Evolutionary conservation across 1,284 basidiomycete species (phyloP).

Genomic region (Anthracocystis walkeri): DNA sequence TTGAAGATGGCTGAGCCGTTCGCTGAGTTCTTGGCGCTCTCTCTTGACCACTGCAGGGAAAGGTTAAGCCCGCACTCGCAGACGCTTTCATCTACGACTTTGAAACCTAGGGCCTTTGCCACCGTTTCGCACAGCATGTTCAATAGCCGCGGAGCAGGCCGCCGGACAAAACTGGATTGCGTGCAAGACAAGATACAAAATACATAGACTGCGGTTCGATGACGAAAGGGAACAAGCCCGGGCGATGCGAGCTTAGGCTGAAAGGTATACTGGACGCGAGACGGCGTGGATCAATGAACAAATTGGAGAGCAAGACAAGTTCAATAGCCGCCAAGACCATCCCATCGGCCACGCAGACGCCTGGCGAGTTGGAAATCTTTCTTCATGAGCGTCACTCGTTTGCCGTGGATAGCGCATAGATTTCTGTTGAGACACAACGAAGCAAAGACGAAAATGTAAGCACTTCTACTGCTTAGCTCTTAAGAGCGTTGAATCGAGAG

Average conservation of each 20-base stretch:
- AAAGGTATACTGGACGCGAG: conserved; percentile 1
- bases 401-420: conserved; percentile 67
- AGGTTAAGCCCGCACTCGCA: conserved; percentile 35
- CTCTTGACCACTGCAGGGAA: conserved; percentile 19
- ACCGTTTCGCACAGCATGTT: neutral
- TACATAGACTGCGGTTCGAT: neutral
- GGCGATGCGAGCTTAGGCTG: no score
- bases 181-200: neutral
- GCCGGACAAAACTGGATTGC: neutral
- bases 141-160: neutral
- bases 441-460: neutral
- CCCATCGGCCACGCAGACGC: conserved; percentile 67
- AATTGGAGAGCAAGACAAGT: no score
- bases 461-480: neutral
- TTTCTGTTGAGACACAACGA: conserved; percentile 44
- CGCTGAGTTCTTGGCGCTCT: conserved; percentile 1
- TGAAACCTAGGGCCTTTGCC: conserved; percentile 15
- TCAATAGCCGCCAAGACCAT: conserved; percentile 64
- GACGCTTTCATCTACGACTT: conserved; percentile 54
- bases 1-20: neutral
- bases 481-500: neutral
- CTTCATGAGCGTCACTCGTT: conserved; percentile 69
- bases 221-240: neutral
- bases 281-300: neutral
- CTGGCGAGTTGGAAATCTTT: conserved; percentile 68